Base-by-base conservation (phyloP, 345 rosid species). In the Hypericum perforatum region DNA sequence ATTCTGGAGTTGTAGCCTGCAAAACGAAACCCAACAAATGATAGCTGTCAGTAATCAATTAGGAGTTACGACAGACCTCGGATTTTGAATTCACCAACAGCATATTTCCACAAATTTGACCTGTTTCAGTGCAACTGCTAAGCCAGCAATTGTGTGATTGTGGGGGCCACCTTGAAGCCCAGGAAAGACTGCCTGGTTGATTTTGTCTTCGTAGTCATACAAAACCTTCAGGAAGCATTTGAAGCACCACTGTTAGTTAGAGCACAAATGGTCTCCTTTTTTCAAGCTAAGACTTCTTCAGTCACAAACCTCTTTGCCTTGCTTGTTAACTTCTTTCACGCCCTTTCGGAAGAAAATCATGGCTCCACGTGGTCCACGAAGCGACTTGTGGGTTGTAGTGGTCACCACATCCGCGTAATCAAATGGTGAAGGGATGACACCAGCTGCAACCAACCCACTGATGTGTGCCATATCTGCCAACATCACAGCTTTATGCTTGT, bases 91-190 rank as follows among this genome's bases (percentile, higher is more conserved):
- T 5, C 11, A 5, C 41, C 15, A n/a, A 16, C 44, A n/a, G 14
- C 15, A 29, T 12, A 32, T 29, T 41, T 45, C 7, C 13, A 60
- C 8, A 5, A 8, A 49, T 45, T 49, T 47, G 8, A 84, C 95
- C 92, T 89, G 97, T 61, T 88, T 92, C 72, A 88, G 54, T 57
- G 97, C 94, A 69, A 92, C 98, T 43, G 96, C 98, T 66, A 92
- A 78, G 74, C 94, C 96, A 45, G 98, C 45, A 51, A 92, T 92
- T 41, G 98, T 92, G 86, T 92, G 96, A 74, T 92, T 88, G 74
- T 92, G 98, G 7, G 96, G 98, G 9, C 98, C 98, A 53, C 98
- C 98, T 80, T 92, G 98, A 67, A 92, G 98, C 66, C 98, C 98
- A 49, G 98, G 98, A 69, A 92, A 92, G 52, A 92, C 96, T 1